Conservation (phyloP, 495 filamentous ascomycete genomes). For the Hypoxylon cercidicola region DNA sequence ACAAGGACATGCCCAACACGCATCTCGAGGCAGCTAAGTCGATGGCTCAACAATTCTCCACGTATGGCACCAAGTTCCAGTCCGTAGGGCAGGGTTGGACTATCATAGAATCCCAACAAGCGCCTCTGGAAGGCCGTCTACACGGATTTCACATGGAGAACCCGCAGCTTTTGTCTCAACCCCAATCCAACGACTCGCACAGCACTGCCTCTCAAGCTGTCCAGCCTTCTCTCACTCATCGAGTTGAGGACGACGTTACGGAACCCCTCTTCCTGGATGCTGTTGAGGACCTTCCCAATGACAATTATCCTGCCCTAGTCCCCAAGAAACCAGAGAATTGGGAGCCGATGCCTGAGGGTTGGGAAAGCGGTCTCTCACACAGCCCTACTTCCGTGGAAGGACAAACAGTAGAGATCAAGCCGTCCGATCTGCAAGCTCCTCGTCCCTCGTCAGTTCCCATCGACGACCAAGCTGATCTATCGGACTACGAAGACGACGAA, state of each 20-base stretch:
- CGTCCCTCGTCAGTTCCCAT: neutral
- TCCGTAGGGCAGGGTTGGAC: slow-evolving; percentile 2
- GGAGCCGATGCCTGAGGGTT: slow-evolving; percentile 9
- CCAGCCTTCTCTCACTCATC: neutral
- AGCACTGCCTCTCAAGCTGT: neutral
- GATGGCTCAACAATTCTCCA: neutral
- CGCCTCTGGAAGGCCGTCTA: slow-evolving; percentile 1
- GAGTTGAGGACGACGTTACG: slow-evolving; percentile 44
- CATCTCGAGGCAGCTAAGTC: neutral
- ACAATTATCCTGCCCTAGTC: slow-evolving; percentile 9
- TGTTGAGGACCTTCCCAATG: slow-evolving; percentile 48
- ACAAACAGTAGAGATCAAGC: neutral
- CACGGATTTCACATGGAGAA: slow-evolving; percentile 6
- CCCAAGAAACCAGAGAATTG: slow-evolving; percentile 10
- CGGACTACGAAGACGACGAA: slow-evolving; percentile 75
- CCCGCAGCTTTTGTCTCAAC: neutral
- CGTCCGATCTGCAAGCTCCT: neutral
- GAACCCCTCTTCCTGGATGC: slow-evolving; percentile 58
- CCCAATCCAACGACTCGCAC: neutral
- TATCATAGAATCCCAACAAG: neutral
- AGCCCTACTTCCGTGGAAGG: neutral
- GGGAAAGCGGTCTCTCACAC: neutral
- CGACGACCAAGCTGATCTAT: slow-evolving; percentile 29
- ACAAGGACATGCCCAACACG: slow-evolving; percentile 19
- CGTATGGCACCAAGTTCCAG: neutral